phyloP scores from a whole-genome alignment of 441 rosid genomes.

The Manihot esculenta region DNA sequence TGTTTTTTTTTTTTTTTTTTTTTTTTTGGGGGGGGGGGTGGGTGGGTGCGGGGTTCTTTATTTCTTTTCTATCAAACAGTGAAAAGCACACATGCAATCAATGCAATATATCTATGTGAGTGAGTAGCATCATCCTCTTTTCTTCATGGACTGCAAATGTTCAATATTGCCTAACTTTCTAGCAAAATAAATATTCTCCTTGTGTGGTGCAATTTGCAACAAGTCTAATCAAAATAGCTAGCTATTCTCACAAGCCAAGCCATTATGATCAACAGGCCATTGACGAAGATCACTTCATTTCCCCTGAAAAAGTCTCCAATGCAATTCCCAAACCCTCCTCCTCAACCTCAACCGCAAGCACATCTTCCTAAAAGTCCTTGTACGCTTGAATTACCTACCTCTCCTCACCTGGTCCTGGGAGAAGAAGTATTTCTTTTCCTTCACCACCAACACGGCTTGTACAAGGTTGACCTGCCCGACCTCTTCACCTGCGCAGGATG shows the following conservation, averaged over 20 bases:
- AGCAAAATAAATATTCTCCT: constrained; percentile 17
- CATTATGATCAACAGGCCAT: constrained; percentile 15
- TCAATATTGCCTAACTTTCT: not conserved
- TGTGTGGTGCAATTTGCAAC: constrained; percentile 11
- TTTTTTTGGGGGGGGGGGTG: no score
- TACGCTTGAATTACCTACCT: constrained; percentile 47
- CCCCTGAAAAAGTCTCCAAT: constrained; percentile 17
- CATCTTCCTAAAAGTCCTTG: constrained; percentile 15
- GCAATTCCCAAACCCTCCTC: constrained; percentile 9
- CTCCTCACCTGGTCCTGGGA: constrained; percentile 47
- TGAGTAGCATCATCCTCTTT: constrained; percentile 1
- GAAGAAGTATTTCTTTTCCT: constrained; percentile 49
- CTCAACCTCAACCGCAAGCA: no score
- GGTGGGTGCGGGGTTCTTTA: no score
- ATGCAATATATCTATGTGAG: not conserved
- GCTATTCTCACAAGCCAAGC: no score
- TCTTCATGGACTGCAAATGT: constrained; percentile 7
- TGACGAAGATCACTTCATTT: constrained; percentile 28
- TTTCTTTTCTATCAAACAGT: not conserved
- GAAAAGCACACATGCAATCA: constrained; percentile 6
- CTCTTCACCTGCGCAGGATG: constrained; percentile 73
- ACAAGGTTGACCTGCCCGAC: constrained; percentile 44
- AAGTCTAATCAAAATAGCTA: not conserved
- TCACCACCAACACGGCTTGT: constrained; percentile 63
- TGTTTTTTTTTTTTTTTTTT: not conserved